Conservation (phyloP, 306 rosid species). For the Purshia tridentata region DNA sequence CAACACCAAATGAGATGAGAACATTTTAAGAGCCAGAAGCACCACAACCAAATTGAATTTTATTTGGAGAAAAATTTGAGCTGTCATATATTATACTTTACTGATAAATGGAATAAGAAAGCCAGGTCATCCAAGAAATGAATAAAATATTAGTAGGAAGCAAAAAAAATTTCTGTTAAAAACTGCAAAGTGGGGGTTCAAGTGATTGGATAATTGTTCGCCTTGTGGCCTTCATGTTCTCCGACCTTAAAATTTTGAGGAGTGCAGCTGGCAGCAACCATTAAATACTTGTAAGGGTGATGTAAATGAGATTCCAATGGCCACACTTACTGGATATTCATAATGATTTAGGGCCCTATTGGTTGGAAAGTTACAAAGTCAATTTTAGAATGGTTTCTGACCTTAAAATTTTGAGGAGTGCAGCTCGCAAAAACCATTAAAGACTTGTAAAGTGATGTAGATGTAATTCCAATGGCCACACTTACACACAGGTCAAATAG, state of each 20-base stretch:
- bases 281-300: neutral
- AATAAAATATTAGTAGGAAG: neutral
- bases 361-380: too few species aligned
- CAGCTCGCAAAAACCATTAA: neutral
- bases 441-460: neutral
- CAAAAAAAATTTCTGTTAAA: neutral
- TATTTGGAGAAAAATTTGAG: neutral
- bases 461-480: neutral
- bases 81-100: neutral
- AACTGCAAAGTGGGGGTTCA: neutral
- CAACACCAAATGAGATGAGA: neutral
- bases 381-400: too few species aligned
- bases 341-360: too few species aligned
- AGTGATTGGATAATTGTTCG: neutral
- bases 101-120: neutral
- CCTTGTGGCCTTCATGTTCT: neutral
- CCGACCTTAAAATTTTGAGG: neutral
- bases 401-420: neutral
- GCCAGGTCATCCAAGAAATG: neutral
- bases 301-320: neutral
- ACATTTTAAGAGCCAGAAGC: neutral
- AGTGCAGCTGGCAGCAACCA: neutral
- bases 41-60: neutral
- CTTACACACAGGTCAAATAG: neutral
- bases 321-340: neutral